A percentile compares a stretch with the other conserved stretches of the same genome.
Evolutionary conservation across 2,329 filamentous ascomycete species (phyloP).

Genomic region (Tympanopsis confertula): DNA sequence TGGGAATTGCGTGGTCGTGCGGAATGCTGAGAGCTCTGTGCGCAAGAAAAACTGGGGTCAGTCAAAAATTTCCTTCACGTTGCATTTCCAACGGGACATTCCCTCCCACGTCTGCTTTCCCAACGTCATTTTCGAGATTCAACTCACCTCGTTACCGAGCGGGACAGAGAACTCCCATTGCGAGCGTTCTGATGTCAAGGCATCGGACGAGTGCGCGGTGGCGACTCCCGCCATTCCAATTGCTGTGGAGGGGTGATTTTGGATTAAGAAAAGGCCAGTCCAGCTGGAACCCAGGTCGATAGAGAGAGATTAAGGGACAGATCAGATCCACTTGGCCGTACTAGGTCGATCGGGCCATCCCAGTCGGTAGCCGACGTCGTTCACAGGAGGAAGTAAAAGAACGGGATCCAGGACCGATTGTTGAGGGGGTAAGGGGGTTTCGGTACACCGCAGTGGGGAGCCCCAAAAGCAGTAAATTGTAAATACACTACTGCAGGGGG

Average conservation of each 20-base stretch:
- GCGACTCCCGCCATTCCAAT: neutral
- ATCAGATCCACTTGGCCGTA: too few species aligned
- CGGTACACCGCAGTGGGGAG: neutral
- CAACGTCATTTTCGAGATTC: too few species aligned
- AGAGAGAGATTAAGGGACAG: neutral
- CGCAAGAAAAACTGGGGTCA: neutral
- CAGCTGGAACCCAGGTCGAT: neutral
- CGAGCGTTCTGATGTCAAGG: neutral
- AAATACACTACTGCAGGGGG: neutral
- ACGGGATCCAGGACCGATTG: neutral
- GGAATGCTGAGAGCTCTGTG: neutral
- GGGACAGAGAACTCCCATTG: constrained; percentile 1
- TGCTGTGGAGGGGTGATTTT: neutral
- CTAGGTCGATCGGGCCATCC: neutral
- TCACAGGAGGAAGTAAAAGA: neutral
- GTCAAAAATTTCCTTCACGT: too few species aligned
- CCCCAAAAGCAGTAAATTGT: neutral
- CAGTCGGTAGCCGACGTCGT: neutral
- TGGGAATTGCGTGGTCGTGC: neutral
- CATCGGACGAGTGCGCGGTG: neutral
- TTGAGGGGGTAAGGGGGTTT: neutral
- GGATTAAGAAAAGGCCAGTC: neutral
- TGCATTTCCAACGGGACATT: too few species aligned
- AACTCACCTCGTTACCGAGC: neutral
- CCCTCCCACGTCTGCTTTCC: too few species aligned